These are phyloP conservation scores for Priceomyces carsonii DNA, from an alignment of 805 yeast species.

Conservation along the genomic window DNA sequence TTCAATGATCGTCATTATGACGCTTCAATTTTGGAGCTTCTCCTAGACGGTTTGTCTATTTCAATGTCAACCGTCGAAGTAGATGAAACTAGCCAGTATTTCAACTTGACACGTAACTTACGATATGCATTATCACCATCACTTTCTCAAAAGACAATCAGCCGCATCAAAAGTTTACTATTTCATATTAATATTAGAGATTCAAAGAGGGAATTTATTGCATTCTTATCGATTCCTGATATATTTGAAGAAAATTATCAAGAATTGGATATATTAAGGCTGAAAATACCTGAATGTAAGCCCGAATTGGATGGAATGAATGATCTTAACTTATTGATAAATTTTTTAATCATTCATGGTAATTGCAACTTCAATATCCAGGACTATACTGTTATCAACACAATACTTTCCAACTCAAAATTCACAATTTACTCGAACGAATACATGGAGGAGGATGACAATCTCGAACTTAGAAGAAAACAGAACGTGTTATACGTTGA, in stretches of 20 bases:
- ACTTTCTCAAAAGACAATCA: too few species aligned
- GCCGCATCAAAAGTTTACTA: conserved; percentile 7
- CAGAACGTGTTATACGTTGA: conserved; percentile 13
- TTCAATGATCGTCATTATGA: too few species aligned
- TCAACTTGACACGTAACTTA: too few species aligned
- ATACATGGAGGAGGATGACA: conserved; percentile 19
- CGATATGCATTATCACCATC: too few species aligned
- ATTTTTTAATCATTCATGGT: conserved; percentile 18
- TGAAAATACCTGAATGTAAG: neutral
- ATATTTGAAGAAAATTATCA: conserved; percentile 3
- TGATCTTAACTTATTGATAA: conserved; percentile 15
- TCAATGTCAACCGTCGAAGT: too few species aligned
- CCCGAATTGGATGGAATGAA: conserved; percentile 1
- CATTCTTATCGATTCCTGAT: conserved; percentile 14
- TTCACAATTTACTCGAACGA: conserved; percentile 18
- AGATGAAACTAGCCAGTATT: too few species aligned
- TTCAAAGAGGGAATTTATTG: conserved; percentile 10
- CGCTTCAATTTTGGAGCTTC: too few species aligned
- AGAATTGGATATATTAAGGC: conserved; percentile 5
- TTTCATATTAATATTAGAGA: conserved; percentile 11
- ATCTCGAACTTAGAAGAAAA: conserved; percentile 21
- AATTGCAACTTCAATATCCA: conserved; percentile 10
- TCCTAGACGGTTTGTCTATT: too few species aligned
- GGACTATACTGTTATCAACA: conserved; percentile 20
- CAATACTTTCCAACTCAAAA: conserved; percentile 18